Evolutionary conservation across 768 basidiomycete genomes (phyloP).

Genomic region (Termitomyces sp.): DNA sequence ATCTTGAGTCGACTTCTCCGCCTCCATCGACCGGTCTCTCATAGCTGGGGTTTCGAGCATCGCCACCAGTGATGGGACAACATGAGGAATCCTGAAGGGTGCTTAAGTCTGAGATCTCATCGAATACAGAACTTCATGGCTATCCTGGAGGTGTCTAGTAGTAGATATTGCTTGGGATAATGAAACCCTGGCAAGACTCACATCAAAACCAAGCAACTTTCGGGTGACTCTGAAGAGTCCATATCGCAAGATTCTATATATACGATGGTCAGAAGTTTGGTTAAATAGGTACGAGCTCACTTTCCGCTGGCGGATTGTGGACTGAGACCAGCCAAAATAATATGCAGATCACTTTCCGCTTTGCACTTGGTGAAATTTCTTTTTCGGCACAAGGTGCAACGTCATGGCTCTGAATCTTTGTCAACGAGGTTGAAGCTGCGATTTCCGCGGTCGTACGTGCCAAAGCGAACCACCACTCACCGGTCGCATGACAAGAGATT

Average conservation of each 20-base stretch:
- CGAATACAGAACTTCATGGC: neutral
- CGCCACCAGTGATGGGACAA: too few species aligned
- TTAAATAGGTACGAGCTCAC: neutral
- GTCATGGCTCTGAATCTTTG: neutral
- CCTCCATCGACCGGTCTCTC: too few species aligned
- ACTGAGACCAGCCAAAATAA: neutral
- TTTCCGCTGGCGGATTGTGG: neutral
- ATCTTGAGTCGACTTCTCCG: neutral
- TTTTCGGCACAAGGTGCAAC: accelerated
- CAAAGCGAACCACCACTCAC: neutral
- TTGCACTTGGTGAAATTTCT: neutral
- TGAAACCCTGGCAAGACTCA: neutral
- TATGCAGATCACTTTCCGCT: neutral
- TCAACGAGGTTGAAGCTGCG: too few species aligned
- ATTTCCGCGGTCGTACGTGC: neutral
- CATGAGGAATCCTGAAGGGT: neutral
- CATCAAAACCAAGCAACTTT: neutral
- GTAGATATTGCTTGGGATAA: neutral
- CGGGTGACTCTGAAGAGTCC: too few species aligned
- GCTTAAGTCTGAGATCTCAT: neutral
- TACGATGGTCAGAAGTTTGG: neutral
- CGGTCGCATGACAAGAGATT: neutral
- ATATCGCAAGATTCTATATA: neutral
- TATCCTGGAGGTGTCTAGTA: neutral
- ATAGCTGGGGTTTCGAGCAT: neutral